phyloP scores from a whole-genome alignment of 345 rosid genomes.

The Salix dunnii region DNA sequence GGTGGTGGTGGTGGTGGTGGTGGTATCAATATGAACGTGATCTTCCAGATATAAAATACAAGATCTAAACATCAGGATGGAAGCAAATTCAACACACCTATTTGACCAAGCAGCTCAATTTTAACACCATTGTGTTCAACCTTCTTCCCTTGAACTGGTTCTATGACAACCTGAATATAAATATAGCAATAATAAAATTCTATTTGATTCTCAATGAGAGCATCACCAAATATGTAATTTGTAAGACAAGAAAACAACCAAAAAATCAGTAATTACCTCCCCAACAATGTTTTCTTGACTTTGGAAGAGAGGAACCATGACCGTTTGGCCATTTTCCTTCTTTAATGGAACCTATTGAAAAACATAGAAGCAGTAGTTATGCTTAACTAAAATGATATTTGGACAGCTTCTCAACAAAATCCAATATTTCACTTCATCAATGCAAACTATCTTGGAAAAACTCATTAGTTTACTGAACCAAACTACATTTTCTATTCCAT shows the following conservation, averaged over 20 bases:
- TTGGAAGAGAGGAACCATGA: slow-evolving; percentile 50
- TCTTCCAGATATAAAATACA: neutral
- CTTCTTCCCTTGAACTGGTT: slow-evolving; percentile 82
- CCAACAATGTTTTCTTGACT: slow-evolving; percentile 54
- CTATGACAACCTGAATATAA: slow-evolving; percentile 38
- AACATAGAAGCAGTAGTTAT: neutral
- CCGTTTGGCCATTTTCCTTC: slow-evolving; percentile 53
- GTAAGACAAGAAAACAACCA: slow-evolving; percentile 1
- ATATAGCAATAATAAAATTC: neutral
- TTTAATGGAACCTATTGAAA: slow-evolving; percentile 41
- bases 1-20: too few species aligned
- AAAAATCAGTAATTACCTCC: slow-evolving; percentile 32
- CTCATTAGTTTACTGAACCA: neutral
- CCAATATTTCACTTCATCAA: neutral
- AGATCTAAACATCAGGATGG: neutral
- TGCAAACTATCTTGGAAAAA: neutral
- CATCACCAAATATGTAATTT: neutral
- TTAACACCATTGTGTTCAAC: slow-evolving; percentile 90
- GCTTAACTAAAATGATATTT: neutral
- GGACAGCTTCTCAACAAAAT: neutral
- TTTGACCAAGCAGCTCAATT: slow-evolving; percentile 94
- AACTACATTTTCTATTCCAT: neutral
- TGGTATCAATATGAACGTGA: neutral
- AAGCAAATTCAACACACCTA: slow-evolving; percentile 36
- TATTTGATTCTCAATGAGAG: neutral